Evolutionary conservation across 345 rosid species (phyloP), one percentile per base, ranked within the genome.

Genomic region (Salix koriyanagi): DNA sequence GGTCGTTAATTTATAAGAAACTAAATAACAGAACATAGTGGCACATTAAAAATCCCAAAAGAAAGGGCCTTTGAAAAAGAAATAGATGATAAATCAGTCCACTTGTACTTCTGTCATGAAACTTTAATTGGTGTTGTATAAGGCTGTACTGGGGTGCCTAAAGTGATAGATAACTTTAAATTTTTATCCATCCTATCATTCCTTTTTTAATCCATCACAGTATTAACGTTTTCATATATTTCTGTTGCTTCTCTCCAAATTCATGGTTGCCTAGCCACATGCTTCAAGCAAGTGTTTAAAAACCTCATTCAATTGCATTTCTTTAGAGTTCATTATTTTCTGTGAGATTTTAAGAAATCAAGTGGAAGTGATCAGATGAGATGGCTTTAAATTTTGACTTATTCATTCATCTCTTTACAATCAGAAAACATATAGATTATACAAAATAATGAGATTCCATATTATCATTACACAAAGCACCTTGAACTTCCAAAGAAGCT

Each of bases 401-500:
- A 18, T 8, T 66, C 6, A 66, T 18, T 19, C 23, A 34, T 66
- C 42, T 66, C 36, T 19, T 36, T 15, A 75, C 64, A 18, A 16
- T 30, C 6, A 76, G 50, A 14, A 48, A n/a, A 61, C 69, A 39
- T 11, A 77, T 25, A 18, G 60, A 72, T 36, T 44, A 7, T 32
- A 75, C 12, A 37, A 48, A 16, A 60, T 56, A 18, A 13, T 39
- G 0, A 4, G 28, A 70, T n/a, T 41, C 65, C 6, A 39, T 70
- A 71, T 39, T 48, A 32, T 68, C 44, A 75, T 67, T 37, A 15
- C 3, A 46, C 37, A 62, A 42, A 77, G 79, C 76, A 89, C 96
- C 96, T 87, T 85, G 84, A 76, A 50, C 54, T 32, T 61, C 80
- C 66, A 84, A 75, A 65, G 86, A 85, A 77, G 82, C 88, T 1